Percentiles rank a stretch among this genome's conserved stretches.
These are phyloP conservation scores for Suhomyces coccinellae DNA, from an alignment of 1,139 yeast species.

Conservation along the genomic window DNA sequence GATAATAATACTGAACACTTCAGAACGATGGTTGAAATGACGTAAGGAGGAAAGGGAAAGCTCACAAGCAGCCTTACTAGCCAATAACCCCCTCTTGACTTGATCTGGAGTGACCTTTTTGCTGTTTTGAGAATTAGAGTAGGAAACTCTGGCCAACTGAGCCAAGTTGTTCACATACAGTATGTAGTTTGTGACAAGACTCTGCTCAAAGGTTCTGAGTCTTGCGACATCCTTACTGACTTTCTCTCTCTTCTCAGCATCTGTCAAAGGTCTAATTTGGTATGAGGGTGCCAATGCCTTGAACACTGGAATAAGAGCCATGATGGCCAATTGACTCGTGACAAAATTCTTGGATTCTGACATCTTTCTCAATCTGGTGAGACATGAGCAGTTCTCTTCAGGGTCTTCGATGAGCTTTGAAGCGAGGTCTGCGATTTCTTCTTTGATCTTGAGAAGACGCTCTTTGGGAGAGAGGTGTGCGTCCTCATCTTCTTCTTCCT, in stretches of 20 bases:
- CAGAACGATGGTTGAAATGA: slow-evolving; percentile 78
- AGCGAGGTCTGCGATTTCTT: slow-evolving; percentile 80
- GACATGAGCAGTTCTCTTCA: slow-evolving; percentile 71
- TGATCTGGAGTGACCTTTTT: slow-evolving; percentile 38
- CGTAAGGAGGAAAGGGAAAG: slow-evolving; percentile 62
- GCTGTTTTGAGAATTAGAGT: slow-evolving; percentile 42
- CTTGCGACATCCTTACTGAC: slow-evolving; percentile 80
- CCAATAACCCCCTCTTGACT: slow-evolving; percentile 54
- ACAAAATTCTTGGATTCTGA: slow-evolving; percentile 65
- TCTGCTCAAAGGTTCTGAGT: slow-evolving; percentile 77
- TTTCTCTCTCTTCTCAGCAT: slow-evolving; percentile 75
- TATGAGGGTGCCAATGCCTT: slow-evolving; percentile 87
- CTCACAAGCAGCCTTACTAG: slow-evolving; percentile 80
- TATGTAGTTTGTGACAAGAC: slow-evolving; percentile 66
- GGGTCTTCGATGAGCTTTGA: slow-evolving; percentile 83
- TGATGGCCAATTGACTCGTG: slow-evolving; percentile 69
- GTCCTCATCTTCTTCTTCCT: slow-evolving; percentile 42
- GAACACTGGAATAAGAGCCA: slow-evolving; percentile 82
- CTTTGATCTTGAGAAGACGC: slow-evolving; percentile 63
- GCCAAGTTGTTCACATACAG: slow-evolving; percentile 62
- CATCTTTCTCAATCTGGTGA: slow-evolving; percentile 73
- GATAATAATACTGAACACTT: slow-evolving; percentile 64
- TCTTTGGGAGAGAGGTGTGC: slow-evolving; percentile 58
- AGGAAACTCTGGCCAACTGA: slow-evolving; percentile 39
- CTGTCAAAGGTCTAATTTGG: slow-evolving; percentile 78